Evolutionary conservation across 2,329 filamentous ascomycete genomes (phyloP), one percentile per base, ranked within the genome.

Genomic region (Cladorrhinum sp.): DNA sequence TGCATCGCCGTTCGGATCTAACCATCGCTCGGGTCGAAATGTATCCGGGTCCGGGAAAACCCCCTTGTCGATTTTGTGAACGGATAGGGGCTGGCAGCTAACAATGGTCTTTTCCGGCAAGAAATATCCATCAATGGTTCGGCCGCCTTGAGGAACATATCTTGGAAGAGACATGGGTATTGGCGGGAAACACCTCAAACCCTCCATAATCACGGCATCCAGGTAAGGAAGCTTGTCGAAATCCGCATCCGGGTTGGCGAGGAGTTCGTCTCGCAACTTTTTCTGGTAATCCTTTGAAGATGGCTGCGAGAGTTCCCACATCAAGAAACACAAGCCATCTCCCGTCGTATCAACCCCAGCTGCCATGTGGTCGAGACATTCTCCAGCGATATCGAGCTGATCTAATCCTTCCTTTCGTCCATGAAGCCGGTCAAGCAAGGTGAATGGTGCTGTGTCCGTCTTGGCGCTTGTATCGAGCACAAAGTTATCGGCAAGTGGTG

Each of bases 11-110:
- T 87, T 82, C 8, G 82, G 80, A 16, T 82, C 85, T 65, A 96
- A 83, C 93, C 93, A 97, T 66, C 94, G 83, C 60, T 94, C 90
- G 0, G 93, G 93, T 55, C 87, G 80, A 70, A 93, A 97, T 5
- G 73, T 75, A 62, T 96, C 89, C 0, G 92, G 89, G 49, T 92
- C 82, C 1, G 88, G 86, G 71, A 96, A 98, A 1, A 92, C 88
- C 59, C 86, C 80, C 10, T 75, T 72, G 65, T 88, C 82, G 59
- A 85, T 76, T 20, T 81, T 80, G 64, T 88, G 83, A 33, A 86
- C 77, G 10, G 84, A 86, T 68, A 81, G 84, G 1, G 85, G 81
- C 72, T 88, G 85, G 64, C 80, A 82, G 69, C 85, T 86, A 55
- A 86, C 85, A 46, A 85, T 78, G 0, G 83, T 82, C 4, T 77